Percentiles rank a stretch among this genome's conserved stretches.
phyloP scores from a whole-genome alignment of 306 rosid genomes.

The Ormosia emarginata region DNA sequence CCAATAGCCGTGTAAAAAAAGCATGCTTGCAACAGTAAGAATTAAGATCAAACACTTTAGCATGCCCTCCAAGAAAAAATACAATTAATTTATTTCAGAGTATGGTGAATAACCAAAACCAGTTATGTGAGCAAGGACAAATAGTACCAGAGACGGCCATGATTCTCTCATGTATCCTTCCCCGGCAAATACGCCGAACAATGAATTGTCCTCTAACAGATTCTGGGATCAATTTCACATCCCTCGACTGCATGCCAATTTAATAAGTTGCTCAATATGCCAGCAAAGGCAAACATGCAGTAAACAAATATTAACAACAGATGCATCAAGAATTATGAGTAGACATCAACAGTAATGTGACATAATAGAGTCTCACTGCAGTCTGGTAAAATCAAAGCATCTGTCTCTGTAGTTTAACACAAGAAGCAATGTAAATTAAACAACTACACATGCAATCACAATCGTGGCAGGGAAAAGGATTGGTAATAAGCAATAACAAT shows the following conservation, averaged over 20 bases:
- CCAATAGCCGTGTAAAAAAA: not conserved
- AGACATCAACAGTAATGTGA: not conserved
- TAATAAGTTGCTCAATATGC: conserved; percentile 10
- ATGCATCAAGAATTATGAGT: not conserved
- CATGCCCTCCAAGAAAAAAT: not conserved
- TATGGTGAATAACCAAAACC: not conserved
- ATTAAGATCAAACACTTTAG: not conserved
- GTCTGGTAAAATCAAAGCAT: not conserved
- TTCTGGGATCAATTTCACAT: conserved; percentile 59
- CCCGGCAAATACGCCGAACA: conserved; percentile 58
- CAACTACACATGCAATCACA: not conserved
- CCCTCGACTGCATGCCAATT: conserved; percentile 49
- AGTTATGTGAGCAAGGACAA: not conserved
- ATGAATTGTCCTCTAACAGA: conserved; percentile 46
- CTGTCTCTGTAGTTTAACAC: not conserved
- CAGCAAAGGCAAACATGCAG: not conserved
- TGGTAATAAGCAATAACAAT: not conserved
- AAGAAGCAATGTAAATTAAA: not conserved
- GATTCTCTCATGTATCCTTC: conserved; percentile 65
- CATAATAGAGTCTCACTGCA: not conserved
- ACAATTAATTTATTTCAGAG: not conserved
- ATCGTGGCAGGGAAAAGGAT: not conserved
- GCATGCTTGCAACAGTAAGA: not conserved
- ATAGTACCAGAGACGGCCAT: conserved; percentile 58
- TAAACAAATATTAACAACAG: not conserved